phyloP scores from a whole-genome alignment of 305 asterid species.

The Solanum hybrid region DNA sequence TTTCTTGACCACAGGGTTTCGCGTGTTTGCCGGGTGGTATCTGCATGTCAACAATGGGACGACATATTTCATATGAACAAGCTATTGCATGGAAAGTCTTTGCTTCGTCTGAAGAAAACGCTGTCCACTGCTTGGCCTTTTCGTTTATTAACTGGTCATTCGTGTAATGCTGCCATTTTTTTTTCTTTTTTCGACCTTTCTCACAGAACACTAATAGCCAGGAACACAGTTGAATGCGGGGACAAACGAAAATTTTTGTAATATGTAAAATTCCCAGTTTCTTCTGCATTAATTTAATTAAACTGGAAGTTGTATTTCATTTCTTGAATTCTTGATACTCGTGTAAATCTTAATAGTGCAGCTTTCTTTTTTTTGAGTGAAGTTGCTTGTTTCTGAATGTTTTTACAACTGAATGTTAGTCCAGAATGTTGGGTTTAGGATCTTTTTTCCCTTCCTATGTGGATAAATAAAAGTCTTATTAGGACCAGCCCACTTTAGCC shows the following conservation, averaged over 20 bases:
- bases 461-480: no score
- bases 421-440: no score
- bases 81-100: conserved; percentile 85
- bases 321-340: conserved; percentile 7
- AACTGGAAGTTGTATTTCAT: conserved; percentile 9
- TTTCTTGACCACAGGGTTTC: conserved; percentile 39
- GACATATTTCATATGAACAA: conserved; percentile 74
- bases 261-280: conserved; percentile 7
- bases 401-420: not conserved
- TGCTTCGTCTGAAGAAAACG: conserved; percentile 53
- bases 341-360: conserved; percentile 21
- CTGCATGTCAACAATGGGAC: conserved; percentile 91
- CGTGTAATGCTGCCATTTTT: conserved; percentile 23
- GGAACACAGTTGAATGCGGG: not conserved
- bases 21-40: conserved; percentile 72
- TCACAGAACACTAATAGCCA: not conserved
- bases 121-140: conserved; percentile 73
- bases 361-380: not conserved
- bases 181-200: not conserved
- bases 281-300: conserved; percentile 9
- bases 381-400: not conserved
- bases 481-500: no score
- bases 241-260: conserved; percentile 20
- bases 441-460: no score
- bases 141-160: conserved; percentile 90